Evolutionary conservation across 768 basidiomycete species (phyloP).

Genomic region (Psilocybe tampanensis): DNA sequence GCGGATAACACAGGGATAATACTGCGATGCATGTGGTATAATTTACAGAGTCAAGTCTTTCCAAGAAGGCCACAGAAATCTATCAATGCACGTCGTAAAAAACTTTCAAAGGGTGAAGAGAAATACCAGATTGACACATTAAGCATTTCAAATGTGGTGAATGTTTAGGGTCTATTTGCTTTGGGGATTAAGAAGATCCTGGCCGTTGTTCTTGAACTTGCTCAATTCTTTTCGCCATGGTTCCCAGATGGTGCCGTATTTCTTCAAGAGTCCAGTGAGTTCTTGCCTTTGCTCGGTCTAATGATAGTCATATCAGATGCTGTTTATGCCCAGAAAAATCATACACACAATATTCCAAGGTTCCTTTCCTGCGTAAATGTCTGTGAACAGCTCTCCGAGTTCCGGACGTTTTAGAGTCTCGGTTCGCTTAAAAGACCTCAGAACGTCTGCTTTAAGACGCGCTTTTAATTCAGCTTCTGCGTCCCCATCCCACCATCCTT

Average conservation of each 20-base stretch:
- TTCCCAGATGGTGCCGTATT: constrained; percentile 87
- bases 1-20: too few relatives aligned
- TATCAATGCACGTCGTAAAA: too few relatives aligned
- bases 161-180: not conserved
- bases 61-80: too few relatives aligned
- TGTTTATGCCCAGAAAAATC: not conserved
- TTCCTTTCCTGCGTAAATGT: constrained; percentile 85
- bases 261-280: constrained; percentile 68
- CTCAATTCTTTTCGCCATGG: constrained; percentile 82
- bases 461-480: constrained; percentile 76
- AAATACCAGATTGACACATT: too few relatives aligned
- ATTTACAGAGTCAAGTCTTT: too few relatives aligned
- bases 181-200: constrained; percentile 46
- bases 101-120: too few relatives aligned
- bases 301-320: not conserved
- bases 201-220: constrained; percentile 74
- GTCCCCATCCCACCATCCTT: constrained; percentile 80
- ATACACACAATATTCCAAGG: constrained; percentile 81
- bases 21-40: too few relatives aligned
- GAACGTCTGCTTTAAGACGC: constrained; percentile 69
- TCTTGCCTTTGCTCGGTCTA: constrained; percentile 88
- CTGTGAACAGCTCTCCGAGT: constrained; percentile 81
- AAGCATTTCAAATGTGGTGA: too few relatives aligned
- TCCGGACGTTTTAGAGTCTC: constrained; percentile 70
- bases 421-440: constrained; percentile 77